Evolutionary conservation across 208 protist genomes (phyloP).

Genomic region (Trypanosoma conorhini): DNA sequence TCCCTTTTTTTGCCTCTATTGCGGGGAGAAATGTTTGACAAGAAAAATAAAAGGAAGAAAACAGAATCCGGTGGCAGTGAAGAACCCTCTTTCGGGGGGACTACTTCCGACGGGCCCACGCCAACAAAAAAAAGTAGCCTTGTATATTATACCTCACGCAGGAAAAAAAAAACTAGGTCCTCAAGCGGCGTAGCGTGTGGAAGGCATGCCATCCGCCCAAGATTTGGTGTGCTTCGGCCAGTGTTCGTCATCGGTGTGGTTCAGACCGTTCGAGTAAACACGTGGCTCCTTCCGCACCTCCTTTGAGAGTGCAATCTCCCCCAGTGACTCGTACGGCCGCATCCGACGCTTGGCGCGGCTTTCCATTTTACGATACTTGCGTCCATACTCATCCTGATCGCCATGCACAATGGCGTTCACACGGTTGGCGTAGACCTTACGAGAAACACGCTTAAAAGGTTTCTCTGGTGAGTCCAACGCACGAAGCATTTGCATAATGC

Average conservation of each 20-base stretch:
- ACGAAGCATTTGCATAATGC: slow-evolving; percentile 56
- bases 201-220: slow-evolving; percentile 64
- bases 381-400: slow-evolving; percentile 85
- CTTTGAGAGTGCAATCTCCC: slow-evolving; percentile 76
- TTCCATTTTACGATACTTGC: slow-evolving; percentile 69
- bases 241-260: slow-evolving; percentile 58
- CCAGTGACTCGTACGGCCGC: slow-evolving; percentile 63
- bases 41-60: slow-evolving; percentile 11
- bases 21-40: not conserved
- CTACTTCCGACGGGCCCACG: slow-evolving; percentile 4
- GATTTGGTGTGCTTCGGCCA: slow-evolving; percentile 52
- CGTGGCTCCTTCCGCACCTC: slow-evolving; percentile 74
- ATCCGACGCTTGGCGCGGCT: slow-evolving; percentile 41
- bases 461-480: slow-evolving; percentile 50
- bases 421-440: slow-evolving; percentile 83
- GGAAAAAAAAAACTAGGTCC: not conserved
- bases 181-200: slow-evolving; percentile 35
- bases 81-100: not conserved
- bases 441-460: slow-evolving; percentile 75
- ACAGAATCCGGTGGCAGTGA: not conserved
- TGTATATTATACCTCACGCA: slow-evolving; percentile 1
- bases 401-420: slow-evolving; percentile 87
- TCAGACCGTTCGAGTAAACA: slow-evolving; percentile 41
- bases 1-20: not conserved
- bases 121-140: slow-evolving; percentile 21